A percentile compares a stretch with the other conserved stretches of the same genome.
These are phyloP conservation scores for Cyberlindnera amylophila DNA, from an alignment of 805 yeast genomes.

Conservation along the genomic window DNA sequence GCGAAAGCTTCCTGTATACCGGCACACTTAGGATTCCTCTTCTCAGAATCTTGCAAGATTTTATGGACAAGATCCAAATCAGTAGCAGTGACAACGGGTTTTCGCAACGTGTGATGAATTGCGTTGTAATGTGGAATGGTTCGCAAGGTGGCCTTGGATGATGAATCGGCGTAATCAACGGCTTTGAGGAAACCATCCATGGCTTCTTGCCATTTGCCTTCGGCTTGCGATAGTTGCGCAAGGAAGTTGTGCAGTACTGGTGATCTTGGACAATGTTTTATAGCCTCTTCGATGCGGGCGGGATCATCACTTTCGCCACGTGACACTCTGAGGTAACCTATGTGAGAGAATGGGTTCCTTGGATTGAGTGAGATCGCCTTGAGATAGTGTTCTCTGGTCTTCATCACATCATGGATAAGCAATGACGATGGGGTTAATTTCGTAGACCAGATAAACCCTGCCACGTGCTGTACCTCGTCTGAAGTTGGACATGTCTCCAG, in stretches of 20 bases:
- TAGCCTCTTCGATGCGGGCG: neutral
- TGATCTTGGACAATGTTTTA: neutral
- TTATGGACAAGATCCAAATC: neutral
- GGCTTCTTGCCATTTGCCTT: neutral
- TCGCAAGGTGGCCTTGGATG: neutral
- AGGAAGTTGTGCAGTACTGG: neutral
- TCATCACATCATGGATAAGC: neutral
- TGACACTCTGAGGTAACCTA: too few relatives aligned
- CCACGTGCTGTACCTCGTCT: neutral
- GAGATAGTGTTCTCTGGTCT: too few relatives aligned
- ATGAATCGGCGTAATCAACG: neutral
- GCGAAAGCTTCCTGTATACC: neutral
- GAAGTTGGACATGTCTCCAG: neutral
- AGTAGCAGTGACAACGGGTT: neutral
- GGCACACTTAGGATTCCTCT: neutral
- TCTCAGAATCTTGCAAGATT: neutral
- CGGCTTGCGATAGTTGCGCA: neutral
- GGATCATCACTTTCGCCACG: too few relatives aligned
- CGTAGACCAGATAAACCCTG: neutral
- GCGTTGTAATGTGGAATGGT: neutral
- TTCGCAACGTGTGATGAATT: neutral
- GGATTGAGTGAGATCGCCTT: neutral
- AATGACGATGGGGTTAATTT: neutral
- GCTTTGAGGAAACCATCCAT: neutral
- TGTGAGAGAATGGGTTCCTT: neutral